Evolutionary conservation across 116 monocot genomes (phyloP), one percentile per base, ranked within the genome.

Genomic region (Trichopus zeylanicus): DNA sequence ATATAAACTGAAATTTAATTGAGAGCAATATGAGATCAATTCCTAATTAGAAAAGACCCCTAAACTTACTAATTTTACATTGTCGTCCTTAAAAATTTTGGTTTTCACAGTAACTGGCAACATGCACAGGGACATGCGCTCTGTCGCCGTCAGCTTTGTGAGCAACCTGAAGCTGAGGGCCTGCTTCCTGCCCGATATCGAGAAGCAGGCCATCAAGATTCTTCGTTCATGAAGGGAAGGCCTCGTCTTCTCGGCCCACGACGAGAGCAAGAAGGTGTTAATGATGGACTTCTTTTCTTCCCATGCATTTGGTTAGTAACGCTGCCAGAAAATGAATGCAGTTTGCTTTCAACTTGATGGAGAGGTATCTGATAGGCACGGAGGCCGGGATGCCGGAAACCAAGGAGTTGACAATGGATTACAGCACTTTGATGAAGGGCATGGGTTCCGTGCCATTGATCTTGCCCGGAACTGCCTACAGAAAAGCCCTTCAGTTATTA

Each of bases 251-350:
- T 84, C 79, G 0, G 75, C 62, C 3, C 65, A 66, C 21, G 72
- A 76, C n/a, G 66, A 75, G 55, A 80, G 63, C 1, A 79, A 67
- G 65, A 84, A 76, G 80, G 84, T 76, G n/a, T n/a, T n/a, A n/a
- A n/a, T n/a, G n/a, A n/a, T n/a, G n/a, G n/a, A n/a, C n/a, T n/a
- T n/a, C n/a, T n/a, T n/a, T n/a, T n/a, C n/a, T n/a, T n/a, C n/a
- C n/a, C n/a, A n/a, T n/a, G n/a, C n/a, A n/a, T n/a, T n/a, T n/a
- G n/a, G n/a, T n/a, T n/a, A n/a, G n/a, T n/a, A n/a, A n/a, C n/a
- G n/a, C n/a, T n/a, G n/a, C n/a, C n/a, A n/a, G n/a, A n/a, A n/a
- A n/a, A n/a, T n/a, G n/a, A 0, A n/a, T 66, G 54, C 64, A 80
- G 80, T 80, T 80, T 55, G 71, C 80, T 5, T 80, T 80, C 34